A percentile compares a stretch with the other conserved stretches of the same genome.
Evolutionary conservation across 495 filamentous ascomycete genomes (phyloP).

Genomic region (Pseudomonodictys pantanalensis): DNA sequence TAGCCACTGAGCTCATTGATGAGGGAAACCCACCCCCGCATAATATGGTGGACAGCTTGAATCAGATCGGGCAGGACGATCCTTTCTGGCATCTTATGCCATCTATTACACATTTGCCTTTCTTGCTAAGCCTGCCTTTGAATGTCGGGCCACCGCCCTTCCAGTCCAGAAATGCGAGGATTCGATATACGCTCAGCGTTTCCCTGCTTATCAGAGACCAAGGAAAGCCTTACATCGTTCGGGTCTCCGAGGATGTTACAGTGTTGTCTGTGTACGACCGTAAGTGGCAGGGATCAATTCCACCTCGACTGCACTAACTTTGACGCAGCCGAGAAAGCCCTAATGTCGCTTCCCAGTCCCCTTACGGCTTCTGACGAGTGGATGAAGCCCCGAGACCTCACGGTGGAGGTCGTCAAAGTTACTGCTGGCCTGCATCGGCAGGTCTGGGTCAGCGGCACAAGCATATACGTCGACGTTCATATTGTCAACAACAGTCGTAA

Average conservation of each 20-base stretch:
- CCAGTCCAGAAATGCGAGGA: slow-evolving; percentile 50
- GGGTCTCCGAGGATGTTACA: slow-evolving; percentile 40
- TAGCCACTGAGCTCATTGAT: slow-evolving; percentile 53
- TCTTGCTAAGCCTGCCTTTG: slow-evolving; percentile 53
- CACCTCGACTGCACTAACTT: slow-evolving; percentile 34
- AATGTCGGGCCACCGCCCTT: slow-evolving; percentile 57
- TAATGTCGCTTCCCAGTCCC: slow-evolving; percentile 52
- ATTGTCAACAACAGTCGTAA: slow-evolving; percentile 50
- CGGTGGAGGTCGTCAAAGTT: slow-evolving; percentile 45
- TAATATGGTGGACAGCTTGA: slow-evolving; percentile 46
- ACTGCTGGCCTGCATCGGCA: slow-evolving; percentile 57
- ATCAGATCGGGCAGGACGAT: slow-evolving; percentile 36
- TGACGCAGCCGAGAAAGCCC: slow-evolving; percentile 49
- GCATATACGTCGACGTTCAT: slow-evolving; percentile 54
- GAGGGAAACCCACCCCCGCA: slow-evolving; percentile 49
- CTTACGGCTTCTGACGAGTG: slow-evolving; percentile 52
- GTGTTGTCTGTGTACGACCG: slow-evolving; percentile 42
- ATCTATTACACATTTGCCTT: slow-evolving; percentile 48
- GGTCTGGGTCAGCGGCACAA: slow-evolving; percentile 58
- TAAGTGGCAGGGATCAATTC: slow-evolving; percentile 25
- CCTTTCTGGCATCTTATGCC: slow-evolving; percentile 49
- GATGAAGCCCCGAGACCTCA: slow-evolving; percentile 38
- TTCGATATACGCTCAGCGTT: slow-evolving; percentile 49
- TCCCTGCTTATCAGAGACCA: slow-evolving; percentile 43
- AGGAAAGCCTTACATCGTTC: slow-evolving; percentile 45